phyloP scores from a whole-genome alignment of 1,139 yeast genomes.

The Suhomyces terraborum region DNA sequence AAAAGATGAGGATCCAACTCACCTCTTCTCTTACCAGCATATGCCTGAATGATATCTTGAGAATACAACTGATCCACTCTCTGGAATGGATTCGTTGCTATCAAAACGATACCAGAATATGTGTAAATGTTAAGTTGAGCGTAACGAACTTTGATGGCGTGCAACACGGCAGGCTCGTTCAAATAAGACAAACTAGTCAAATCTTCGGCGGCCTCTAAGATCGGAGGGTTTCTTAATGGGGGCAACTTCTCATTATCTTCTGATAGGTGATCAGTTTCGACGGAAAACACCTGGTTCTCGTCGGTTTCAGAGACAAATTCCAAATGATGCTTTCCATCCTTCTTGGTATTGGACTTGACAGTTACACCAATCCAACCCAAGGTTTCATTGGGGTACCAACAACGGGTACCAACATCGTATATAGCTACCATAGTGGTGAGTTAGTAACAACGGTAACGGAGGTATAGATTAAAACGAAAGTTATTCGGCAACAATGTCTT shows the following conservation, averaged over 20 bases:
- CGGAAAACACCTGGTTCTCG: conserved; percentile 47
- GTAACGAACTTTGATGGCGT: conserved; percentile 89
- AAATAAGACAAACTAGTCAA: conserved; percentile 87
- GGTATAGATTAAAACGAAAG: neutral
- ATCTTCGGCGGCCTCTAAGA: conserved; percentile 92
- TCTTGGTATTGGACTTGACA: conserved; percentile 55
- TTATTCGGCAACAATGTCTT: neutral
- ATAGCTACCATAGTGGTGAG: conserved; percentile 26
- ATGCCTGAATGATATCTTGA: conserved; percentile 89
- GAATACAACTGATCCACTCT: conserved; percentile 88
- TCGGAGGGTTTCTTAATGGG: conserved; percentile 89
- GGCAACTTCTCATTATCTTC: conserved; percentile 65
- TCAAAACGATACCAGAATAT: conserved; percentile 93
- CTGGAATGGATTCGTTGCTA: conserved; percentile 96
- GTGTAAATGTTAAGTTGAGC: conserved; percentile 90
- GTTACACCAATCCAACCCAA: conserved; percentile 93
- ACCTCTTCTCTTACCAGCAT: conserved; percentile 89
- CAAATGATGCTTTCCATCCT: conserved; percentile 57
- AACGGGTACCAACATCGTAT: conserved; percentile 59
- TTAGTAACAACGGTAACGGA: neutral
- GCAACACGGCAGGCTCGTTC: conserved; percentile 95
- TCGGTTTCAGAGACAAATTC: conserved; percentile 67
- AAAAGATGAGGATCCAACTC: conserved; percentile 95
- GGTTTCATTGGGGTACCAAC: conserved; percentile 91
- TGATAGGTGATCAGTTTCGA: conserved; percentile 52